phyloP scores from a whole-genome alignment of 2,329 filamentous ascomycete genomes.

The Paecilomyces sp. region DNA sequence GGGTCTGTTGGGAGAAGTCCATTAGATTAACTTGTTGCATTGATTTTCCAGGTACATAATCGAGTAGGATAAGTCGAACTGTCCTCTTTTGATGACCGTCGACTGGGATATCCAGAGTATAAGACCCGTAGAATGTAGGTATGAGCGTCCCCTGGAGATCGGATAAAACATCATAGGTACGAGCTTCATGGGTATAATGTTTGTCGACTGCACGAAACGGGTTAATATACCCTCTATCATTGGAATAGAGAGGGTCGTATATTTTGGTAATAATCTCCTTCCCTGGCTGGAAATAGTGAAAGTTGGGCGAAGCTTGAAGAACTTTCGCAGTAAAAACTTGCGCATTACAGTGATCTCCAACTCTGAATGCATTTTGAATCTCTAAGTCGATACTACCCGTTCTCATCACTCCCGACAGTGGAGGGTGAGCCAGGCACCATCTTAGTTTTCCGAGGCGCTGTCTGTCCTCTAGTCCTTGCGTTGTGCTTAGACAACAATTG shows the following conservation, averaged over 20 bases:
- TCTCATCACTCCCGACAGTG: too few species aligned
- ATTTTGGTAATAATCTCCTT: not conserved
- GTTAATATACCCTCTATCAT: not conserved
- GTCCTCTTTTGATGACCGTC: not conserved
- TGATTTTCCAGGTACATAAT: not conserved
- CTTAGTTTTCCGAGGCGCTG: too few species aligned
- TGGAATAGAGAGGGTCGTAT: not conserved
- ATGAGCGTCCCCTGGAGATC: not conserved
- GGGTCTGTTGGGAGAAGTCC: not conserved
- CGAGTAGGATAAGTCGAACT: not conserved
- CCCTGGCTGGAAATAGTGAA: too few species aligned
- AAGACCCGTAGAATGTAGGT: not conserved
- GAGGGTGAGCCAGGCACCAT: too few species aligned
- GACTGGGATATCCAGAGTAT: not conserved
- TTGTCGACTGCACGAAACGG: not conserved
- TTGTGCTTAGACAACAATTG: too few species aligned
- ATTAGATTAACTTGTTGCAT: not conserved
- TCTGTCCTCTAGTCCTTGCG: too few species aligned
- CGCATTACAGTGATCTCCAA: too few species aligned
- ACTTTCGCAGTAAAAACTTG: too few species aligned
- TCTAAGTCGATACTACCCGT: too few species aligned
- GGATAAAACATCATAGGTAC: not conserved
- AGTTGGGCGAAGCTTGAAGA: too few species aligned
- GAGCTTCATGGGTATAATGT: not conserved
- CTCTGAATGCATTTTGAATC: too few species aligned